Evolutionary conservation across 2,329 filamentous ascomycete species (phyloP).

Genomic region (Beauveria asiatica): DNA sequence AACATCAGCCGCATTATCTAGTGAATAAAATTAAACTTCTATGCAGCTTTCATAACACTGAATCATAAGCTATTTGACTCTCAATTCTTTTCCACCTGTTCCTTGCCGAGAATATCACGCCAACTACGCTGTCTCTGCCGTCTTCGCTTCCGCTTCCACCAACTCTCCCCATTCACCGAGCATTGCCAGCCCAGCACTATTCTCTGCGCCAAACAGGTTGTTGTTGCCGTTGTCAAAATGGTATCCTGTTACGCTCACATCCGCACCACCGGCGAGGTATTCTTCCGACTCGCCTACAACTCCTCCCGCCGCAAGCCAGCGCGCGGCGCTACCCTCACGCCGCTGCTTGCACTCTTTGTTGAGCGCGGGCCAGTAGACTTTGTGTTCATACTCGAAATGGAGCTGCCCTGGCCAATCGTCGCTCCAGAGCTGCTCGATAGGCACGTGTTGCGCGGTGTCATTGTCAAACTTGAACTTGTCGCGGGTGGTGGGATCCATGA

Average conservation of each 20-base stretch:
- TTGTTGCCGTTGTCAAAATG: too few species aligned
- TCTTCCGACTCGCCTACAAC: conserved; percentile 78
- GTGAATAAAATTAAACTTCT: too few species aligned
- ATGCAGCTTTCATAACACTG: too few species aligned
- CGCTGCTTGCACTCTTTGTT: conserved; percentile 60
- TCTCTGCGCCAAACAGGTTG: too few species aligned
- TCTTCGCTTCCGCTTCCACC: too few species aligned
- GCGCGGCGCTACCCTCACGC: conserved; percentile 50
- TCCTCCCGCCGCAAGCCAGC: conserved; percentile 76
- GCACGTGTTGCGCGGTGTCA: conserved; percentile 74
- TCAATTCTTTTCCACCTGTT: too few species aligned
- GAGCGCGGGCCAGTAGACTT: conserved; percentile 80
- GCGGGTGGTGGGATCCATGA: conserved; percentile 89
- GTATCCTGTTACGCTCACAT: conserved; percentile 25
- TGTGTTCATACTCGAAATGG: conserved; percentile 87
- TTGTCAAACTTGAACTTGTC: conserved; percentile 98
- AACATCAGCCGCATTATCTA: too few species aligned
- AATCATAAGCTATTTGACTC: too few species aligned
- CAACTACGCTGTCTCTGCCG: too few species aligned
- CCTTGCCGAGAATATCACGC: too few species aligned
- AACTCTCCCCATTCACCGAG: too few species aligned
- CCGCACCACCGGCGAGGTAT: conserved; percentile 60
- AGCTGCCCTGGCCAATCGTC: conserved; percentile 66
- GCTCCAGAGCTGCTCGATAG: conserved; percentile 72
- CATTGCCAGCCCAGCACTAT: too few species aligned